Evolutionary conservation across 768 basidiomycete genomes (phyloP).

Genomic region (Mycena polygramma): DNA sequence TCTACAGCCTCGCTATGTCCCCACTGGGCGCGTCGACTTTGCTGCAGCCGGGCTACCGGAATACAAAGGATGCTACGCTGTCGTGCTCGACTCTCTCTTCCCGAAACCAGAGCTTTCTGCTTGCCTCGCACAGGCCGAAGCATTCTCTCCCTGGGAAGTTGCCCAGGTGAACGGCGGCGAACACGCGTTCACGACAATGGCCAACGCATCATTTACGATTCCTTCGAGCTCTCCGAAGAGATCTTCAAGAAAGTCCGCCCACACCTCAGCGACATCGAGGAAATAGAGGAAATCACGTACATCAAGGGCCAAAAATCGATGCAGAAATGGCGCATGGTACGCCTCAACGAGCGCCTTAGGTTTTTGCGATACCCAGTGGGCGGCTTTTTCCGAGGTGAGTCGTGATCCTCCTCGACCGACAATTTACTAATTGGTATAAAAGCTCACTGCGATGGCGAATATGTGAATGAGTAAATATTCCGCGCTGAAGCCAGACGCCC

Average conservation of each 20-base stretch:
- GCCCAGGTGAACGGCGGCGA: slow-evolving; percentile 27
- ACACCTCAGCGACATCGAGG: slow-evolving; percentile 31
- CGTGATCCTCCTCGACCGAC: too few relatives aligned
- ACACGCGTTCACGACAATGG: slow-evolving; percentile 15
- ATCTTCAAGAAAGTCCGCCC: slow-evolving; percentile 31
- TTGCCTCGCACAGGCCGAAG: slow-evolving; percentile 23
- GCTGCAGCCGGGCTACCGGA: slow-evolving; percentile 18
- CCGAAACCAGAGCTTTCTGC: slow-evolving; percentile 21
- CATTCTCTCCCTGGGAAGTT: slow-evolving; percentile 28
- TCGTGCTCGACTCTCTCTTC: slow-evolving; percentile 33
- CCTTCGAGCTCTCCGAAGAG: slow-evolving; percentile 25
- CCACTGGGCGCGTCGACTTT: slow-evolving; percentile 27
- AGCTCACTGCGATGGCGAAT: slow-evolving; percentile 21
- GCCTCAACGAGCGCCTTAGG: slow-evolving; percentile 34
- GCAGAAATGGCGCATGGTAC: slow-evolving; percentile 38
- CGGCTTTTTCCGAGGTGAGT: slow-evolving; percentile 18
- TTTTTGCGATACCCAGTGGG: slow-evolving; percentile 33
- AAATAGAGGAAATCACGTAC: slow-evolving; percentile 21
- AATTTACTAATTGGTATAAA: too few relatives aligned
- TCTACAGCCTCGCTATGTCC: slow-evolving; percentile 14
- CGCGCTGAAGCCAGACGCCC: too few relatives aligned
- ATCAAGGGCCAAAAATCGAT: background rate
- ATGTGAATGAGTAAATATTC: slow-evolving; percentile 21
- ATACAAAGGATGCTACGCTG: slow-evolving; percentile 28
- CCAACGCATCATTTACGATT: slow-evolving; percentile 36